Evolutionary conservation across 176 grass and related monocot genomes (phyloP).

Genomic region (Oryza australiensis): DNA sequence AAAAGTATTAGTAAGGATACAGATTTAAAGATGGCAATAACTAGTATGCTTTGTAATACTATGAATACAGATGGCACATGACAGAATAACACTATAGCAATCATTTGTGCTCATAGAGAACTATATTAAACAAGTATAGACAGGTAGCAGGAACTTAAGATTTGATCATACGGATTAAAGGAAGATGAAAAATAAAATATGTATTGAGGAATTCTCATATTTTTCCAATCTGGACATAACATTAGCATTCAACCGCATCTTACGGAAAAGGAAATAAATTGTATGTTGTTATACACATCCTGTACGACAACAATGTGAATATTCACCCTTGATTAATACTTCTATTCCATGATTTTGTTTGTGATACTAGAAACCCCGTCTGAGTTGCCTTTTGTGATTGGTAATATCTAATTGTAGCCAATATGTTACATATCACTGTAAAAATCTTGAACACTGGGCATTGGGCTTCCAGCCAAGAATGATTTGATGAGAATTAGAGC

Average conservation of each 20-base stretch:
- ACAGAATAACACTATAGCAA: not conserved
- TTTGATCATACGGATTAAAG: constrained; percentile 11
- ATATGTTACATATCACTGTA: constrained; percentile 50
- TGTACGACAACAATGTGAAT: constrained; percentile 14
- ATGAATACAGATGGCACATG: not conserved
- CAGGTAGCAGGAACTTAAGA: not conserved
- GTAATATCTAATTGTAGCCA: not conserved
- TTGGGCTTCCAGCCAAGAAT: constrained; percentile 77
- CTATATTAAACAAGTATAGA: not conserved
- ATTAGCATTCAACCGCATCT: not conserved
- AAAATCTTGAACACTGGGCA: constrained; percentile 54
- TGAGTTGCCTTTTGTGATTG: not conserved
- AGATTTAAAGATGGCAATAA: constrained; percentile 12
- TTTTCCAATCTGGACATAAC: not conserved
- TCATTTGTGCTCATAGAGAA: not conserved
- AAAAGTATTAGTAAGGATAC: not conserved
- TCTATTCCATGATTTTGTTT: not conserved
- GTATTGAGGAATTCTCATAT: not conserved
- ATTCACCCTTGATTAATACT: not conserved
- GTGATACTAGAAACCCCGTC: not conserved
- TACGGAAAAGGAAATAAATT: not conserved
- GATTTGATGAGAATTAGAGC: constrained; percentile 80
- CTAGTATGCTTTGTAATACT: not conserved
- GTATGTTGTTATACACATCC: not conserved
- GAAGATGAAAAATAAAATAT: not conserved